Base-by-base conservation (phyloP, 768 basidiomycete species). In the Trichaptum fuscoviolaceum region DNA sequence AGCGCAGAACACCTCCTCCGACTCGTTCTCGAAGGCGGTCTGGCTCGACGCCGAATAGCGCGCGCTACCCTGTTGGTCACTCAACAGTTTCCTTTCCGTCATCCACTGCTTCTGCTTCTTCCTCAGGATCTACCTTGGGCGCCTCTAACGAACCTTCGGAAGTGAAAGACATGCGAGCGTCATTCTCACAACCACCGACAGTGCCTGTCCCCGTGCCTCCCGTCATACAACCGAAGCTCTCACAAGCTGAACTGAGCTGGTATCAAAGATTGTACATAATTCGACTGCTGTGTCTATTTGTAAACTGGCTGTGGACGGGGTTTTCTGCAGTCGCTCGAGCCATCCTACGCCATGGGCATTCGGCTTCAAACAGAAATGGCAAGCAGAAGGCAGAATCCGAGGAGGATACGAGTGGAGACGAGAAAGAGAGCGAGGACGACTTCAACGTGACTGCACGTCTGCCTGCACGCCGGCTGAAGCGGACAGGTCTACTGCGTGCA, bases 1-100 rank as follows among this genome's bases (percentile, higher is more conserved):
- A 27, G 35, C 60, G 20, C 18, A 57, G n/a, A 42, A 61, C 18
- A 24, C 18, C 17, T 18, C 35, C 68, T n/a, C 71, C 57, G 65
- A 68, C 64, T 17, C 77, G 65, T 69, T 74, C 75, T 61, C 81
- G 86, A 57, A 83, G 81, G 75, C 85, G 87, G 66, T 88, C 88
- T 26, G 82, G 84, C 71, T 90, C 90, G 52, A 86, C 88, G 27
- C 87, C 89, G 10, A 81, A 85, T 35, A 66, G 57, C 71, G 69
- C 24, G 61, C 71, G 64, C 60, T 64, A 59, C 68, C 69, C 10
- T 67, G 64, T 65, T 67, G 60, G 20, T 57, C 66, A 59, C 58
- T 61, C 65, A 68, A 76, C 67, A 73, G 35, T 64, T 61, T 24
- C 58, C 42, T 26, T 66, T 34, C 30, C 57, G 52, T 52, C 66